Base-by-base conservation (phyloP, 495 filamentous ascomycete genomes). In the Penicillium goetzii region DNA sequence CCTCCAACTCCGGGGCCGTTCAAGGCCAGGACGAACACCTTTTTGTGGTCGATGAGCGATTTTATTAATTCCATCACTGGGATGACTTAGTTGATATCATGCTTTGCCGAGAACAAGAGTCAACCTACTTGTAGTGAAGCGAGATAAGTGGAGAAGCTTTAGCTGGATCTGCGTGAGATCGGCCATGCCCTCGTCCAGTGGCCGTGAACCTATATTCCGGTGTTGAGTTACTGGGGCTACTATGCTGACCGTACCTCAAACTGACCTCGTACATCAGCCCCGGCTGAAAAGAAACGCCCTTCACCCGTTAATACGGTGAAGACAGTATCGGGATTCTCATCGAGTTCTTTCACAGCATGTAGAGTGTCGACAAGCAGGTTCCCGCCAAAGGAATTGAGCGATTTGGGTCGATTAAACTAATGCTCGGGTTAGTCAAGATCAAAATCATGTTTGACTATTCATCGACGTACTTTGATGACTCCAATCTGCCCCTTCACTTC, bases 251-350 rank as follows among this genome's bases (percentile, higher is more conserved):
- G 4, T 0, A 14, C 4, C 3, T n/a, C 28, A 2, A n/a, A 10
- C 50, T 21, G 26, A 53, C 50, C 50, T 53, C 61, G 17, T 9
- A 69, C 58, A 53, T 69, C 67, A 12, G 67, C 67, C 0, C 67
- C 64, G 17, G 67, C 64, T 8, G 67, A 69, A 32, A 69, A 69
- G 61, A 69, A 69, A 9, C 67, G 60, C n/a, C 67, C 67, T 64
- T 69, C 67, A 40, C 67, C 67, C 7, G 67, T 69, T 11, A 69
- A 60, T 15, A 69, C 64, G 0, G 67, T 69, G 36, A 69, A 69
- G 5, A 69, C 54, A 6, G 67, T 69, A 5, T 41, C n/a, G 3
- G 63, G 63, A 19, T 69, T 4, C 45, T 62, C 53, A 52, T 69
- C 64, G 6, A 69, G 58, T 23, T 67, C 64, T 51, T 64, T 64